phyloP scores from a whole-genome alignment of 2,329 filamentous ascomycete genomes.

The Didymellaceae sp. region DNA sequence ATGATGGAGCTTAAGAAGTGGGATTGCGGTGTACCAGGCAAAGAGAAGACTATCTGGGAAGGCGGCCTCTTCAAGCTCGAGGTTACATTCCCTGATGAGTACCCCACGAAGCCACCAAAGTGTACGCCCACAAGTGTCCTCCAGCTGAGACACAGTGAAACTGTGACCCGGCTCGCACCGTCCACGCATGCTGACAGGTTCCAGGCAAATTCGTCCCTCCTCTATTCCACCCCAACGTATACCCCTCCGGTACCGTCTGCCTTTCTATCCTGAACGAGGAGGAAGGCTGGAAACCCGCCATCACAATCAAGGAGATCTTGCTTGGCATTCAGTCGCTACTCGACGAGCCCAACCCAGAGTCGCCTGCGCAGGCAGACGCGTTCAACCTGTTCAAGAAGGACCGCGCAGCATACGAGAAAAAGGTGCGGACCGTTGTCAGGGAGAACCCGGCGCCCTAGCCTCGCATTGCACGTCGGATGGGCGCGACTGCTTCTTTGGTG shows the following conservation, averaged over 20 bases:
- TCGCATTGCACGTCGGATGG: not conserved
- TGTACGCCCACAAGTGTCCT: conserved; percentile 65
- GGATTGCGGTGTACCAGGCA: conserved; percentile 96
- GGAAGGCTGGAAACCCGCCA: conserved; percentile 97
- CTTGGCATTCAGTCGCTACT: conserved; percentile 95
- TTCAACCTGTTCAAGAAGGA: conserved; percentile 98
- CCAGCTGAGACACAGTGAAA: not conserved
- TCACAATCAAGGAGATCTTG: conserved; percentile 97
- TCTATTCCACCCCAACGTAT: conserved; percentile 98
- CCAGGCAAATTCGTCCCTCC: conserved; percentile 94
- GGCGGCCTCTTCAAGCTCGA: conserved; percentile 96
- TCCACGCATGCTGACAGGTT: conserved; percentile 1
- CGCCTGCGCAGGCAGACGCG: conserved; percentile 93
- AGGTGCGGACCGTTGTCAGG: conserved; percentile 83
- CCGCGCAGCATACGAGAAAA: conserved; percentile 82
- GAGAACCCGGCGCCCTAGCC: conserved; percentile 81
- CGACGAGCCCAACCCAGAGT: conserved; percentile 96
- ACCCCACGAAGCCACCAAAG: conserved; percentile 98
- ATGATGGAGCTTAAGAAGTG: conserved; percentile 91
- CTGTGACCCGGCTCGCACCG: too few species aligned
- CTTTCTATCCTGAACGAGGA: conserved; percentile 98
- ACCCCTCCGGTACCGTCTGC: conserved; percentile 96
- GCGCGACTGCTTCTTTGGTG: not conserved
- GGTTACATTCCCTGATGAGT: conserved; percentile 93
- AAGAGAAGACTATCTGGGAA: conserved; percentile 96